Conservation (phyloP, 1,284 basidiomycete species). For the Fomitopsis palustris region DNA sequence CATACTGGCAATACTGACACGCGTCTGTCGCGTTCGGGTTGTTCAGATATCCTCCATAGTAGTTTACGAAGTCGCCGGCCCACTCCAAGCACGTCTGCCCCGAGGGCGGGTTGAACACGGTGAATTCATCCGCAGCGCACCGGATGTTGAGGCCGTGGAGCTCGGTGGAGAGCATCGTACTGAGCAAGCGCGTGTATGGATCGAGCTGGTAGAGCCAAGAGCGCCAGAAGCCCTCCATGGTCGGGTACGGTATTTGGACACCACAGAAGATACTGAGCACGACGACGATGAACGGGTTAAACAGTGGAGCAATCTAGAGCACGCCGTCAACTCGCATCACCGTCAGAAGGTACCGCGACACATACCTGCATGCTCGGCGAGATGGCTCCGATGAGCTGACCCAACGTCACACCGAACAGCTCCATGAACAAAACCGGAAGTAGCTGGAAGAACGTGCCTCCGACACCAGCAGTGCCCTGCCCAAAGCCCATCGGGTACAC, state of each 20-base stretch:
- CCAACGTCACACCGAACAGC: slow-evolving; percentile 75
- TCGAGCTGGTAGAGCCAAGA: slow-evolving; percentile 71
- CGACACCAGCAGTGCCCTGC: slow-evolving; percentile 53
- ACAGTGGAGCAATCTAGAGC: slow-evolving; percentile 70
- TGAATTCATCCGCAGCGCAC: slow-evolving; percentile 69
- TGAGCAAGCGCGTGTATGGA: slow-evolving; percentile 72
- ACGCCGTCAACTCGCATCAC: neutral
- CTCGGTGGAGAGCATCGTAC: slow-evolving; percentile 76
- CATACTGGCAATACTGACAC: slow-evolving; percentile 77
- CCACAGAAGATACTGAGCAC: slow-evolving; percentile 75
- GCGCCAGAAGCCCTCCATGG: slow-evolving; percentile 70
- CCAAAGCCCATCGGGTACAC: slow-evolving; percentile 75
- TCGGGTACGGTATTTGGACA: slow-evolving; percentile 75
- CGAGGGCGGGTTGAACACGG: slow-evolving; percentile 64
- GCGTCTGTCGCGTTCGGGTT: slow-evolving; percentile 57
- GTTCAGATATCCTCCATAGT: slow-evolving; percentile 76
- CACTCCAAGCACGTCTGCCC: slow-evolving; percentile 75
- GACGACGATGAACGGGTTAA: slow-evolving; percentile 76
- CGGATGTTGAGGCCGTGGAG: slow-evolving; percentile 69
- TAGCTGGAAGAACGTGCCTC: slow-evolving; percentile 75
- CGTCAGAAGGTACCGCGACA: neutral
- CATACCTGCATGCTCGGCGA: slow-evolving; percentile 63
- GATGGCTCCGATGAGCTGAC: slow-evolving; percentile 73
- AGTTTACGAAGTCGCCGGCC: slow-evolving; percentile 63
- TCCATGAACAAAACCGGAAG: slow-evolving; percentile 71